Evolutionary conservation across 108 stramenopile genomes (phyloP).

Genomic region (Nannochloropsis gaditana): DNA sequence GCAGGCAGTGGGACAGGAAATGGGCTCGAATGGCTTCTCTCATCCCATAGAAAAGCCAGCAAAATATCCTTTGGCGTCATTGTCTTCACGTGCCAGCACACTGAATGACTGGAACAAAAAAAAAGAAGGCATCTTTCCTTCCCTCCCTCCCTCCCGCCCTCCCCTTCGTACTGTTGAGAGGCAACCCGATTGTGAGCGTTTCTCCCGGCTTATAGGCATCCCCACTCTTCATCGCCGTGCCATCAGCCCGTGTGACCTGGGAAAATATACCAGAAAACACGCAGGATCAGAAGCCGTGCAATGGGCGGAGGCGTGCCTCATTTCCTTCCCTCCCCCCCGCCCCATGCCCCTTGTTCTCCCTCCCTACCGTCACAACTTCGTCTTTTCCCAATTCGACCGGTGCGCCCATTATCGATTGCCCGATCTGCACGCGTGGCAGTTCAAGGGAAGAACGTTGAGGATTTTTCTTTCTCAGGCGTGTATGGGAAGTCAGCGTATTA

Average conservation of each 20-base stretch:
- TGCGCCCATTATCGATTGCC: not conserved
- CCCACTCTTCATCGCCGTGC: not conserved
- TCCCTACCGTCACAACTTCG: constrained; percentile 6
- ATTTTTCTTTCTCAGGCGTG: not conserved
- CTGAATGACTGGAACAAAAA: no score
- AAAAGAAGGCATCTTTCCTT: not conserved
- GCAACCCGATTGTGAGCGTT: not conserved
- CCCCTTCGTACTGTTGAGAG: not conserved
- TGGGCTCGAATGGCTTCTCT: not conserved
- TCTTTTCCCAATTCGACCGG: not conserved
- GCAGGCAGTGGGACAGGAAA: not conserved
- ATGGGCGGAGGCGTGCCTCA: not conserved
- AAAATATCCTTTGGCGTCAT: not conserved
- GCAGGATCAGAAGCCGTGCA: no score
- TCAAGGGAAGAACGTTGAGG: not conserved
- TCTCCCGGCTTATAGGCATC: not conserved
- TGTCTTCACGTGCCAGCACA: not conserved
- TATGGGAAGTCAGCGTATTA: not conserved
- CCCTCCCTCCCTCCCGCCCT: not conserved
- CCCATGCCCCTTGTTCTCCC: not conserved
- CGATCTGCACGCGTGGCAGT: not conserved
- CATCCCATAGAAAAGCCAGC: not conserved
- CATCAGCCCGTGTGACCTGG: not conserved
- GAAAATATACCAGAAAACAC: not conserved
- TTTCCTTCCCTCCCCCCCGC: not conserved